A percentile compares a stretch with the other conserved stretches of the same genome.
Evolutionary conservation across 179 eudicot species (phyloP).

Genomic region (Silene noctiflora): DNA sequence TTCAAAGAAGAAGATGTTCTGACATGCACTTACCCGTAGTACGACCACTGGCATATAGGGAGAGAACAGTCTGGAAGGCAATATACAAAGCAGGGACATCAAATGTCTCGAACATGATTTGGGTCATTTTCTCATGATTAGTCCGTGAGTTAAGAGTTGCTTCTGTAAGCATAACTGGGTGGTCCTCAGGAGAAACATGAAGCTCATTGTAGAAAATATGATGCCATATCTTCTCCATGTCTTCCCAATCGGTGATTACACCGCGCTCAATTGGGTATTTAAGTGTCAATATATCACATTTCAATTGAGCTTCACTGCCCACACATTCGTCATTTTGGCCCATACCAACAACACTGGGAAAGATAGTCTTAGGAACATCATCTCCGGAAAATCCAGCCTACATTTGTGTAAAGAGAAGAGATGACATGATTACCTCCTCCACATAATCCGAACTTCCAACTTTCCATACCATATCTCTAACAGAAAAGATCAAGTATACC

Average conservation of each 20-base stretch:
- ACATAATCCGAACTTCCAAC: not conserved
- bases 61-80: constrained; percentile 69
- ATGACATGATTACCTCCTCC: not conserved
- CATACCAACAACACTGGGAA: constrained; percentile 9
- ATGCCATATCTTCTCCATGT: constrained; percentile 35
- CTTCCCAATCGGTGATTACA: constrained; percentile 45
- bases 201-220: not conserved
- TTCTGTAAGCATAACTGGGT: constrained; percentile 41
- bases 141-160: constrained; percentile 47
- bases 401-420: not conserved
- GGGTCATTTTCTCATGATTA: constrained; percentile 24
- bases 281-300: constrained; percentile 40
- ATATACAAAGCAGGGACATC: constrained; percentile 71
- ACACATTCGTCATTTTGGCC: constrained; percentile 16
- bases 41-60: constrained; percentile 72
- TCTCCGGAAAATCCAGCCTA: constrained; percentile 18
- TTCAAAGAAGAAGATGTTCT: not conserved
- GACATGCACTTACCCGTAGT: constrained; percentile 27
- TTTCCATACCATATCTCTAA: not conserved
- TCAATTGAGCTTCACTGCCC: constrained; percentile 40
- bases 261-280: constrained; percentile 46
- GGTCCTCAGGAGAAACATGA: constrained; percentile 31
- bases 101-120: constrained; percentile 58
- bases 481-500: constrained; percentile 10
- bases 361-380: constrained; percentile 14